Evolutionary conservation across 805 yeast genomes (phyloP), one percentile per base, ranked within the genome.

Genomic region (Monosporozyma unispora): DNA sequence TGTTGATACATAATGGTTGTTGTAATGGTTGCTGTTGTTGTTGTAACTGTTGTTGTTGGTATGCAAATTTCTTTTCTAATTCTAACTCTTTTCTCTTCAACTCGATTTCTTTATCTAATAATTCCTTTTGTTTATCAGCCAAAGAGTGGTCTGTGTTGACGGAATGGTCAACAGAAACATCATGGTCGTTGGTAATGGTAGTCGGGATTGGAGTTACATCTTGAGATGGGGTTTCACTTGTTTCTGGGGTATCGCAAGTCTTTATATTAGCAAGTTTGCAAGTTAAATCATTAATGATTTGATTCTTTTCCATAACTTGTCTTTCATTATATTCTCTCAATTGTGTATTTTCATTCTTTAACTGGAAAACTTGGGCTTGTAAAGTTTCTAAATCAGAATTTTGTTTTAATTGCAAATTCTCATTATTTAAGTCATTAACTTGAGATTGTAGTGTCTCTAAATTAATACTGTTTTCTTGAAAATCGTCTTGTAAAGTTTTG

Each of bases 61-160:
- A 23, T 19, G 48, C 21, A 21, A 38, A 16, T 19, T 40, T 27
- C 8, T n/a, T 46, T 27, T 41, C 25, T n/a, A 48, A 38, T 22
- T 44, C 47, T 2, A 35, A 14, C 31, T 48, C 50, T 27, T 27
- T 19, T 38, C 18, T 38, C n/a, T 37, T 38, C 19, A 63, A 54
- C 40, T 60, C 63, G 19, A 54, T 42, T 52, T 64, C 68, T n/a
- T 60, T 56, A 49, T 66, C 66, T 52, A 59, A 59, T 31, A 66
- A 47, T 14, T 60, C 64, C 22, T 62, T 44, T 44, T 64, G 67
- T 38, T 62, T 60, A 40, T 59, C 59, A 39, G 55, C 31, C 43
- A 19, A 42, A 22, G 28, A n/a, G 19, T 43, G 39, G 18, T 55
- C 59, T 22, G 58, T 55, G 16, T 40, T 23, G 19, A 14, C 25